phyloP scores from a whole-genome alignment of 2,329 filamentous ascomycete species.

The Hawksworthiomyces lignivorus region DNA sequence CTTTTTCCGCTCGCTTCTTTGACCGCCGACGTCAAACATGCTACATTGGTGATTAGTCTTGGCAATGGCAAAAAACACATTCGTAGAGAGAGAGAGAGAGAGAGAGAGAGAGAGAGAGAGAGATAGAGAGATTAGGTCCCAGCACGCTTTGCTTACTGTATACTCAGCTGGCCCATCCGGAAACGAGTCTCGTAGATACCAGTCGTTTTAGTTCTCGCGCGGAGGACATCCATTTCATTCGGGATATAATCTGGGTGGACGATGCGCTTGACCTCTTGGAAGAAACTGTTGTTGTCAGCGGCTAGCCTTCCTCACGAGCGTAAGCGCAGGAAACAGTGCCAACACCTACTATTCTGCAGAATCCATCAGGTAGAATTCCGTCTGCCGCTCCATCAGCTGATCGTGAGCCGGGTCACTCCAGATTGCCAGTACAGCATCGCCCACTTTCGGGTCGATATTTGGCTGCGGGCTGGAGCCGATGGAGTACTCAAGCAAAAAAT shows the following conservation, averaged over 20 bases:
- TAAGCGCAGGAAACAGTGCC: background rate
- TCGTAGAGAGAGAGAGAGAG: too few species aligned
- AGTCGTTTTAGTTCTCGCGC: slow-evolving; percentile 94
- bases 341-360: slow-evolving; percentile 85
- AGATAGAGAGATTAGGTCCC: too few species aligned
- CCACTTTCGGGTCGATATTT: slow-evolving; percentile 71
- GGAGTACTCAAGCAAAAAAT: slow-evolving; percentile 79
- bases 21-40: slow-evolving; percentile 98
- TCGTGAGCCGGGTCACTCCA: slow-evolving; percentile 86
- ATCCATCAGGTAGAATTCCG: slow-evolving; percentile 99
- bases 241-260: slow-evolving; percentile 79
- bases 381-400: slow-evolving; percentile 82
- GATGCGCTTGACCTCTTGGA: slow-evolving; percentile 85
- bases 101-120: too few species aligned
- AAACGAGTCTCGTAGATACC: slow-evolving; percentile 99
- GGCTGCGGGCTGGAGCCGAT: slow-evolving; percentile 86
- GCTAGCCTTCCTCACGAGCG: too few species aligned
- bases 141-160: too few species aligned
- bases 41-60: slow-evolving; percentile 37
- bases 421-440: slow-evolving; percentile 72
- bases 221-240: slow-evolving; percentile 87
- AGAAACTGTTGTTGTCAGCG: slow-evolving; percentile 61
- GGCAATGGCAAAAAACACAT: slow-evolving; percentile 11
- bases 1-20: slow-evolving; percentile 96
- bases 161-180: slow-evolving; percentile 96